These are phyloP conservation scores for Jacaranda copaia DNA, from an alignment of 257 asterid species.

Conservation along the genomic window DNA sequence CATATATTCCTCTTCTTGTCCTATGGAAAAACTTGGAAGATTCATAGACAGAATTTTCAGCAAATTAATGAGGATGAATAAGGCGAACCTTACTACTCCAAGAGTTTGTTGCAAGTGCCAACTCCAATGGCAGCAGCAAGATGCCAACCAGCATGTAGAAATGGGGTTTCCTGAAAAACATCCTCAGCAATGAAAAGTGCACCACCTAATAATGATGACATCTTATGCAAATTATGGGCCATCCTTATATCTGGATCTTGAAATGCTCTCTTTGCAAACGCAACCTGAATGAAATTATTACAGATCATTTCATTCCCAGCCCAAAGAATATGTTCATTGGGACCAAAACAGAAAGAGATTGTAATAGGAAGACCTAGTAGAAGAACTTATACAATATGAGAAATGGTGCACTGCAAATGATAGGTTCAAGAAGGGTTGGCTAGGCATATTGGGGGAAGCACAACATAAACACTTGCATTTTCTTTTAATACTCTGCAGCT, in stretches of 20 bases:
- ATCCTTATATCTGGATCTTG: constrained; percentile 72
- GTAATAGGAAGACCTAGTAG: too few relatives aligned
- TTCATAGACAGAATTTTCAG: constrained; percentile 52
- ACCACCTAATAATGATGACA: constrained; percentile 79
- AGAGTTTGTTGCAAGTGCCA: constrained; percentile 82
- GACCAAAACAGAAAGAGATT: background rate
- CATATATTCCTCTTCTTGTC: background rate
- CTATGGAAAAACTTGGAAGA: constrained; percentile 5
- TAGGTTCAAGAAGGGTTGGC: too few relatives aligned
- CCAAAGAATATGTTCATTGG: background rate
- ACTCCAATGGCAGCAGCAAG: constrained; percentile 94
- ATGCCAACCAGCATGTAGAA: constrained; percentile 93
- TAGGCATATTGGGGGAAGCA: too few relatives aligned
- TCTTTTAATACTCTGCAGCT: too few relatives aligned
- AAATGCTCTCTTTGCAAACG: constrained; percentile 86
- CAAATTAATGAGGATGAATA: constrained; percentile 48
- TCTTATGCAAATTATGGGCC: constrained; percentile 78
- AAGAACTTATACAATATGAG: too few relatives aligned
- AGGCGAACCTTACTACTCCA: constrained; percentile 45
- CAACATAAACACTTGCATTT: too few relatives aligned
- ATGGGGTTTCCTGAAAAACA: constrained; percentile 74
- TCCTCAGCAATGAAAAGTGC: constrained; percentile 89
- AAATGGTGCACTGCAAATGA: too few relatives aligned
- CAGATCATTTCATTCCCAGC: background rate
- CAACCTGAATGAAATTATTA: constrained; percentile 54